These are phyloP conservation scores for Ustilago tritici DNA, from an alignment of 1,284 basidiomycete species.

Conservation along the genomic window DNA sequence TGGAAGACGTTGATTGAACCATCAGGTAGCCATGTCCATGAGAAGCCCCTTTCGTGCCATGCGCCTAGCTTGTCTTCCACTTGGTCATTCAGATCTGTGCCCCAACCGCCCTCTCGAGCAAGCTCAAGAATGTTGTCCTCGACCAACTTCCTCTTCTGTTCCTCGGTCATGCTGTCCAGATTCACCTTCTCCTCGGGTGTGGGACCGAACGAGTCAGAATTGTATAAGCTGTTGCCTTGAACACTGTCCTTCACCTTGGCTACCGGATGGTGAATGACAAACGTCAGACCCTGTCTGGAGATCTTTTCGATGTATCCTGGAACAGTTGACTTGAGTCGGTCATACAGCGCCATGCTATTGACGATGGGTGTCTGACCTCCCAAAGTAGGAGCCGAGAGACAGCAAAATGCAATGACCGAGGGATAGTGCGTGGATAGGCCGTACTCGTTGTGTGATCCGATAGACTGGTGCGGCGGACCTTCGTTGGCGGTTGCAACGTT, in stretches of 20 bases:
- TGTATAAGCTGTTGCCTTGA: conserved; percentile 48
- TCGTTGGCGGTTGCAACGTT: conserved; percentile 57
- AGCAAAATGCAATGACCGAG: conserved; percentile 51
- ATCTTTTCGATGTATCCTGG: conserved; percentile 32
- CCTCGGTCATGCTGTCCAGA: conserved; percentile 25
- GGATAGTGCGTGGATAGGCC: conserved; percentile 50
- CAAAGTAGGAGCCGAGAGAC: conserved; percentile 34
- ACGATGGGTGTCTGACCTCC: conserved; percentile 55
- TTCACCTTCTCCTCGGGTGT: conserved; percentile 23
- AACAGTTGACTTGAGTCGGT: conserved; percentile 33
- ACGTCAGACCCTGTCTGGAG: conserved; percentile 32
- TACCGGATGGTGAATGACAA: conserved; percentile 50
- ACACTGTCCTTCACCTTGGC: conserved; percentile 41
- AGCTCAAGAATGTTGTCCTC: conserved; percentile 45
- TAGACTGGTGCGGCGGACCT: conserved; percentile 45
- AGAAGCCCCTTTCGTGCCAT: conserved; percentile 49
- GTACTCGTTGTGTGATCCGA: conserved; percentile 55
- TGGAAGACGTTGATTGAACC: conserved; percentile 53
- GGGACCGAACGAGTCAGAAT: conserved; percentile 46
- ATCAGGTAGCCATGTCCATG: conserved; percentile 48
- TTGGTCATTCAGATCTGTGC: background rate
- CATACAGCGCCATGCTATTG: conserved; percentile 48
- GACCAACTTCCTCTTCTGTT: conserved; percentile 39
- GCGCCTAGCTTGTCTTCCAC: conserved; percentile 18
- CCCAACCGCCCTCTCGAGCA: conserved; percentile 51